A percentile compares a stretch with the other conserved stretches of the same genome.
These are phyloP conservation scores for Metschnikowia borealis DNA, from an alignment of 805 yeast species.

Conservation along the genomic window DNA sequence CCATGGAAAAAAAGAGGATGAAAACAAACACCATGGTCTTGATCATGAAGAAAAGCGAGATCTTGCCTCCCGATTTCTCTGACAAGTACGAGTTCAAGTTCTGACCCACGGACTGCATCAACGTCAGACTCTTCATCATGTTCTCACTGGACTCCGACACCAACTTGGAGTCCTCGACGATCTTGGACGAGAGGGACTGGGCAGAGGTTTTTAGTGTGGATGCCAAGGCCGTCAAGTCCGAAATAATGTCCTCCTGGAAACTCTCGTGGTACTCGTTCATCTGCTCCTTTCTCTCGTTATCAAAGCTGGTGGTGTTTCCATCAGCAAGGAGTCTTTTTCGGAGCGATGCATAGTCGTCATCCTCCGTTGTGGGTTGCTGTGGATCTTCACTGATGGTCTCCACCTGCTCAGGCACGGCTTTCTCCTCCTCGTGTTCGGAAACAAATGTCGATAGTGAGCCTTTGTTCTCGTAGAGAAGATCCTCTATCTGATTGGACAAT, in stretches of 20 bases:
- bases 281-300: conserved; percentile 14
- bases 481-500: conserved; percentile 10
- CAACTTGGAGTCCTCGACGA: conserved; percentile 32
- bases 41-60: conserved; percentile 35
- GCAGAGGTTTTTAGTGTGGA: conserved; percentile 47
- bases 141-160: conserved; percentile 34
- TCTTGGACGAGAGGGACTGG: conserved; percentile 33
- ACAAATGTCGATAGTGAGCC: not conserved
- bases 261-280: conserved; percentile 39
- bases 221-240: conserved; percentile 48
- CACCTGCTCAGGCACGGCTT: not conserved
- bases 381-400: not conserved
- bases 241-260: conserved; percentile 46
- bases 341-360: conserved; percentile 15
- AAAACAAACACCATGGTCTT: conserved; percentile 27
- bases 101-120: conserved; percentile 26
- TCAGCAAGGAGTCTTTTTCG: conserved; percentile 15
- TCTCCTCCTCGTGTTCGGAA: not conserved
- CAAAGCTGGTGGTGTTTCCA: conserved; percentile 12
- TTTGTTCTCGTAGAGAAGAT: conserved; percentile 4
- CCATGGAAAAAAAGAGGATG: conserved; percentile 28
- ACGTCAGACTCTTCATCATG: conserved; percentile 22
- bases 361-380: not conserved
- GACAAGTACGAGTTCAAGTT: conserved; percentile 36
- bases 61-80: conserved; percentile 40